Base-by-base conservation (phyloP, 805 yeast species). In the Gaillardinia entomophila region DNA sequence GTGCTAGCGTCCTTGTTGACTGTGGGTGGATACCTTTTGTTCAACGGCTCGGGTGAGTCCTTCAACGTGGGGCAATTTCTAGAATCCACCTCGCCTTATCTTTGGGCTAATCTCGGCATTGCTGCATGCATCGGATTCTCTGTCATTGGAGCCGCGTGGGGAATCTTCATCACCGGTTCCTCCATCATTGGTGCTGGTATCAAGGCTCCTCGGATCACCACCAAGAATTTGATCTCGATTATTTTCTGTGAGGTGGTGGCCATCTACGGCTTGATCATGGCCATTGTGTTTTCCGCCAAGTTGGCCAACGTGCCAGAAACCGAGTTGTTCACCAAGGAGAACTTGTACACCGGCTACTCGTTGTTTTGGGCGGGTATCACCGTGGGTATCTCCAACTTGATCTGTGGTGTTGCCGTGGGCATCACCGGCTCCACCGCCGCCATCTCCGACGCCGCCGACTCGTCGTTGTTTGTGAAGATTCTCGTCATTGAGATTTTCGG, bases 191-290 rank as follows among this genome's bases (percentile, higher is more conserved):
- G 98, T 48, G 98, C 98, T 3, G 98, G 98, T 68, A 97, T 92
- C 38, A 85, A 85, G 60, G 92, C 96, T 11, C 98, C 98, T 32
- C 73, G 97, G 57, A 94, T 92, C 55, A 89, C 97, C 27, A 92
- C 98, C 34, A 92, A 92, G 71, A 92, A 92, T 60, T 75, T 92
- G 57, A 94, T 92, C 43, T 84, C 95, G 26, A 92, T 92, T 59
- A 94, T 92, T 66, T 92, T 92, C 71, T 92, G 98, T 73, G 98
- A 92, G 66, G 98, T 92, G 48, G 98, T 92, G 35, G 98, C 98
- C 45, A 92, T 92, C 57, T 92, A 92, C 57, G 98, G 98, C 3
- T 76, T 92, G 44, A 92, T 92, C 56, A 90, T 90, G 84, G 89
- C 97, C 24, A 92, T 92, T 72, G 97, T 92, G 26, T 92, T 92